A percentile compares a stretch with the other conserved stretches of the same genome.
Conservation (phyloP, 805 yeast genomes). For the Candida corydali region DNA sequence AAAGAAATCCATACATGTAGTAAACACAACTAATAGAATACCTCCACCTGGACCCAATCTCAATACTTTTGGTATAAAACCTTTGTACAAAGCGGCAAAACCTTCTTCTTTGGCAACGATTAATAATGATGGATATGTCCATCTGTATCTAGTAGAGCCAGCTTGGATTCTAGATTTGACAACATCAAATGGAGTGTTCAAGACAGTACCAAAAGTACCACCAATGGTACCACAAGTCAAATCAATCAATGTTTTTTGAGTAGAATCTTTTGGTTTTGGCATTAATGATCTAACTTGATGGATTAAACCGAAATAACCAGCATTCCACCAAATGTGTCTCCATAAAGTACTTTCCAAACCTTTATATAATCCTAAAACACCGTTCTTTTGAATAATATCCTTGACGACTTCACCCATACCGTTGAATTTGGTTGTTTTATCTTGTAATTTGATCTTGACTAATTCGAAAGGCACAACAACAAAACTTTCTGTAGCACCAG, state of each 20-base stretch:
- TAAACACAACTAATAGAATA: constrained; percentile 93
- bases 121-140: constrained; percentile 81
- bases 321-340: constrained; percentile 97
- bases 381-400: constrained; percentile 69
- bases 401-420: constrained; percentile 81
- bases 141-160: constrained; percentile 79
- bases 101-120: constrained; percentile 90
- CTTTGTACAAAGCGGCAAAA: constrained; percentile 84
- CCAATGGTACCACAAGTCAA: constrained; percentile 92
- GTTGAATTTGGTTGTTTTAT: constrained; percentile 72
- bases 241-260: constrained; percentile 81
- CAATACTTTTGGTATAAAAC: constrained; percentile 93
- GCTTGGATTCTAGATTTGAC: constrained; percentile 97
- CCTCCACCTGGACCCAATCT: constrained; percentile 99
- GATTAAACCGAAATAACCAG: constrained; percentile 95
- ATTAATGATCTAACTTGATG: constrained; percentile 76
- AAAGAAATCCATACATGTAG: constrained; percentile 91
- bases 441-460: constrained; percentile 93
- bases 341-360: constrained; percentile 96
- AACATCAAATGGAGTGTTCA: constrained; percentile 96
- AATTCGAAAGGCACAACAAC: constrained; percentile 98
- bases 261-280: constrained; percentile 69
- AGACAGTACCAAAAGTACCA: constrained; percentile 93
- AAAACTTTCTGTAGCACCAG: constrained; percentile 95
- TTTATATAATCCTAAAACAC: constrained; percentile 79